These are phyloP conservation scores for Sicyos edulis DNA, from an alignment of 306 rosid species.

Conservation along the genomic window DNA sequence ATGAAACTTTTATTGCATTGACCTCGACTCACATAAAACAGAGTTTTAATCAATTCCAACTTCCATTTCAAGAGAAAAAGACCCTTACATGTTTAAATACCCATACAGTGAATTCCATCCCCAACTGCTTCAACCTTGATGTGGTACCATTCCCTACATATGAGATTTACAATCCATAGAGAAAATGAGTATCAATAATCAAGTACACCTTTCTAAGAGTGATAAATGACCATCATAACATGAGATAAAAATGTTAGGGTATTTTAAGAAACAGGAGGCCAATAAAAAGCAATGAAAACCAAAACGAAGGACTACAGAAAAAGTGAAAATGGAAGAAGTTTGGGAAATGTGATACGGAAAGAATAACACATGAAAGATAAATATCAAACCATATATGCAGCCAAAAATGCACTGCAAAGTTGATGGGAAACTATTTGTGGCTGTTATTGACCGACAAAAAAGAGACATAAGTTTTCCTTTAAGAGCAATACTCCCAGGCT, in stretches of 20 bases:
- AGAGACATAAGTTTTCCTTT: constrained; percentile 80
- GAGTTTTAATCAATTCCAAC: constrained; percentile 13
- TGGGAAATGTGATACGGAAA: neutral
- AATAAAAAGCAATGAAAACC: neutral
- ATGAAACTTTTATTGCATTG: neutral
- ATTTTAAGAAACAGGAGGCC: constrained; percentile 1
- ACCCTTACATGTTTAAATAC: constrained; percentile 88
- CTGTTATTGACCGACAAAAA: constrained; percentile 85
- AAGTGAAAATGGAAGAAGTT: constrained; percentile 15
- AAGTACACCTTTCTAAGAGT: neutral
- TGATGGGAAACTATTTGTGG: constrained; percentile 91
- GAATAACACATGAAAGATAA: neutral
- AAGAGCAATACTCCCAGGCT: constrained; percentile 63
- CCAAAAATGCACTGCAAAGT: constrained; percentile 95
- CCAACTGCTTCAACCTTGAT: constrained; percentile 83
- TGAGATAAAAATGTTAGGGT: neutral
- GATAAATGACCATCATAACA: constrained; percentile 1
- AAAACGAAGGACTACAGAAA: neutral
- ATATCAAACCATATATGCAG: constrained; percentile 72
- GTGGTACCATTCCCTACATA: constrained; percentile 72
- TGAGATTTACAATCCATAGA: constrained; percentile 27
- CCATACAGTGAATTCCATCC: constrained; percentile 99
- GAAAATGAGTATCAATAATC: neutral
- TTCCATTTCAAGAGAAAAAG: constrained; percentile 25
- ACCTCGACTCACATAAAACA: neutral